Evolutionary conservation across 345 rosid genomes (phyloP).

Genomic region (Populus pruinosa): DNA sequence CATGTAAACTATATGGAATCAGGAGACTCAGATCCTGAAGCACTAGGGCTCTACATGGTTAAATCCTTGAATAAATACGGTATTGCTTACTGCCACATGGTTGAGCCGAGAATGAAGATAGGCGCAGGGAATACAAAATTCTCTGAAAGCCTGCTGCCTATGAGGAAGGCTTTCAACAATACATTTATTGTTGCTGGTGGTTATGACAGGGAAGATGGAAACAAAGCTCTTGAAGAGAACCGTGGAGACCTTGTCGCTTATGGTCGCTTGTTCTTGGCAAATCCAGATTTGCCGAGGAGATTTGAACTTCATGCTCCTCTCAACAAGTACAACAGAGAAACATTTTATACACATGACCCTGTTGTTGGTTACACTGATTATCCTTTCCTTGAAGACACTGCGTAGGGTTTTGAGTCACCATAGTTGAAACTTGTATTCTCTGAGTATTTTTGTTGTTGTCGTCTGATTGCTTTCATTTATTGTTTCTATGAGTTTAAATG

Average conservation of each 20-base stretch:
- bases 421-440: no score
- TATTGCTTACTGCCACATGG: slow-evolving; percentile 59
- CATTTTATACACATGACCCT: slow-evolving; percentile 48
- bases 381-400: slow-evolving; percentile 43
- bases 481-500: no score
- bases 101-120: slow-evolving; percentile 56
- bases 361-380: slow-evolving; percentile 60
- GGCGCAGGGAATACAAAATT: slow-evolving; percentile 18
- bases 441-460: no score
- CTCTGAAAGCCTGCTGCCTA: slow-evolving; percentile 38
- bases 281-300: slow-evolving; percentile 68
- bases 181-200: slow-evolving; percentile 62
- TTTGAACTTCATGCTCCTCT: slow-evolving; percentile 51
- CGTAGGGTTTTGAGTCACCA: not conserved
- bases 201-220: slow-evolving; percentile 43
- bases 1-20: slow-evolving; percentile 47
- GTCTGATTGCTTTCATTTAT: no score
- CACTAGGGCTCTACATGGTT: slow-evolving; percentile 53
- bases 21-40: slow-evolving; percentile 58
- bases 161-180: slow-evolving; percentile 58
- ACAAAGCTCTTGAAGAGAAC: slow-evolving; percentile 35
- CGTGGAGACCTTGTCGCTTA: slow-evolving; percentile 51
- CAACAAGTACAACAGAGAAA: slow-evolving; percentile 46
- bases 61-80: slow-evolving; percentile 48
- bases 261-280: slow-evolving; percentile 55